Base-by-base conservation (phyloP, 2,329 filamentous ascomycete genomes). In the Blastomyces parvus region DNA sequence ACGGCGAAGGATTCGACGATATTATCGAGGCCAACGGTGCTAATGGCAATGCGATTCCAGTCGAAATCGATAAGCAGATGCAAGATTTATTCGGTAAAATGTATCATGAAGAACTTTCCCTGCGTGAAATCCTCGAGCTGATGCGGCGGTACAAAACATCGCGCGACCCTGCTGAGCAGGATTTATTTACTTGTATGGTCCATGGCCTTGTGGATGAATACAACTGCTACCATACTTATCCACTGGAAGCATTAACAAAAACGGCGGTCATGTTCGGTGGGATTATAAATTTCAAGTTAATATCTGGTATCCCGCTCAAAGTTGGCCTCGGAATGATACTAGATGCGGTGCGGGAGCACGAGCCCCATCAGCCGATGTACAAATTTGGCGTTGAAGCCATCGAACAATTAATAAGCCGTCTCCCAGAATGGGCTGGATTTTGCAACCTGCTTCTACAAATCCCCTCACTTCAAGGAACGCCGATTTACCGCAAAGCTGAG, bases 111-210 rank as follows among this genome's bases (percentile, higher is more conserved):
- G 91, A 97, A 68, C 86, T 92, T 25, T 88, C 93, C 66, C 89
- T 97, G 22, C 86, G 90, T 62, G 86, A 90, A 62, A 89, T 99
- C 67, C 88, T 99, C 60, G 87, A 89, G 66, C 85, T 91, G 48
- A 84, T 99, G 70, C 87, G 91, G 67, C 84, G 85, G 63, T 96
- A 96, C 78, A 97, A 99, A 74, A 86, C 86, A 63, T 97, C 95
- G 0, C 85, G 86, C 58, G 89, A 94, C 65, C 83, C 90, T 1
- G 80, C 88, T 19, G 91, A 97, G 65, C 94, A 97, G 74, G 94
- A 99, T 73, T 84, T 97, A 7, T 99, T 99, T 73, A 90, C 93
- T 17, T 97, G 93, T 78, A 99, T 99, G 91, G 96, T 99, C 44
- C 92, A 97, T 71, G 94, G 94, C 0, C 81, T 99, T 3, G 97